These are phyloP conservation scores for Serendipita vermifera DNA, from an alignment of 768 basidiomycete genomes.

Conservation along the genomic window DNA sequence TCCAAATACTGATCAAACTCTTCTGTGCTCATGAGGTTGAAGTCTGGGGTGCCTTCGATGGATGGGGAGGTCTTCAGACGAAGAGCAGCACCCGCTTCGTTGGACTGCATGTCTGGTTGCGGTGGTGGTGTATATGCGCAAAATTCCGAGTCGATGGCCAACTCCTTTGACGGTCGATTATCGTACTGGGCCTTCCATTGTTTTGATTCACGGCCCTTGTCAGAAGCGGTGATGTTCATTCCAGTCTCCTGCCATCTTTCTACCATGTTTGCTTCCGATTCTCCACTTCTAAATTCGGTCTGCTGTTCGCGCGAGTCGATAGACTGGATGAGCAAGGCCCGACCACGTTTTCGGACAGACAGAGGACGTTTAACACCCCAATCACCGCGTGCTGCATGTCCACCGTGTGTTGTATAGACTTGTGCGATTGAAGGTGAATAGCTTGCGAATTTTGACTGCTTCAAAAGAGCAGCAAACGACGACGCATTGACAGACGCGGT, in stretches of 20 bases:
- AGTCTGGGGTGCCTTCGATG: slow-evolving; percentile 31
- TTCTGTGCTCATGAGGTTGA: slow-evolving; percentile 44
- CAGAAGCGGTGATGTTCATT: slow-evolving; percentile 24
- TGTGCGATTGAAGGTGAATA: slow-evolving; percentile 67
- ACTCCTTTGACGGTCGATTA: slow-evolving; percentile 28
- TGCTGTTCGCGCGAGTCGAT: slow-evolving; percentile 65
- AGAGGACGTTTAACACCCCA: slow-evolving; percentile 81
- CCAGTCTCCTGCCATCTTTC: slow-evolving; percentile 53
- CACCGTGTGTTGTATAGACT: slow-evolving; percentile 57
- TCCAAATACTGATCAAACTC: slow-evolving; percentile 48
- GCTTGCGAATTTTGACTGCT: slow-evolving; percentile 68
- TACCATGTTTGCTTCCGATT: slow-evolving; percentile 54
- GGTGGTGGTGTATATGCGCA: slow-evolving; percentile 2
- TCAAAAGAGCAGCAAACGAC: slow-evolving; percentile 62
- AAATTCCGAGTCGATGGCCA: slow-evolving; percentile 39
- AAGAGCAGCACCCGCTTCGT: background rate
- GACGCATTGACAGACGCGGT: slow-evolving; percentile 26
- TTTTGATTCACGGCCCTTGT: slow-evolving; percentile 24
- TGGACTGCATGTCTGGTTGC: slow-evolving; percentile 1
- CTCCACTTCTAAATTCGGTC: slow-evolving; percentile 62
- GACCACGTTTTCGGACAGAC: slow-evolving; percentile 38
- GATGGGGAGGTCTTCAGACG: background rate
- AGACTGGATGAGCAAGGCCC: slow-evolving; percentile 46
- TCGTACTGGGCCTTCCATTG: slow-evolving; percentile 19
- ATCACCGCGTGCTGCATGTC: slow-evolving; percentile 61